Evolutionary conservation across 1,284 basidiomycete genomes (phyloP), one percentile per base, ranked within the genome.

Genomic region (Violaceomyces palustris): DNA sequence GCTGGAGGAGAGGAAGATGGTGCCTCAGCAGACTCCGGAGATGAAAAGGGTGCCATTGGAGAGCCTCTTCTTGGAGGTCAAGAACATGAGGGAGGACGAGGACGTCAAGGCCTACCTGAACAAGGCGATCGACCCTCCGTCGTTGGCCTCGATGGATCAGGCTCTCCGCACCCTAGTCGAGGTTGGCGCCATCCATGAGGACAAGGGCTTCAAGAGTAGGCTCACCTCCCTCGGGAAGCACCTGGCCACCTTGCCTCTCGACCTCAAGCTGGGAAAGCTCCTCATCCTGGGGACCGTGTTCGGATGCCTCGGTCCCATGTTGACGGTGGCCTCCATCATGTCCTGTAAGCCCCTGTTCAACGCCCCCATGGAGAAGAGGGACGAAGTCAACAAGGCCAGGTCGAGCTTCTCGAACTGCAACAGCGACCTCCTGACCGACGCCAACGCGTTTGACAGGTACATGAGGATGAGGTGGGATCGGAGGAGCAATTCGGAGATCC

Each of bases 21-120:
- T 76, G 1, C 75, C 79, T 10, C 89, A 86, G 74, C 83, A 62
- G 40, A 55, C 64, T 1, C 91, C 91, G 2, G 91, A 96, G 74
- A 94, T 96, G 46, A 78, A 86, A 39, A 80, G 91, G n/a, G 85
- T 88, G 14, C 88, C 91, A 3, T 76, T 96, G 25, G 90, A 94
- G 70, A 85, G 81, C 32, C 78, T 94, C 17, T 83, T 85, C 17
- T 76, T 96, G 42, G 83, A 85, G 14, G 86, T 91, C 34, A 94
- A 92, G 74, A 83, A 83, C 5, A 85, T 85, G 76, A 78, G 84
- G 45, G 83, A 87, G 64, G 76, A 84, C 12, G 83, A 84, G 52
- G 86, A 93, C 69, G 85, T 90, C 27, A 84, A 84, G 74, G 64
- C 68, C 25, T 85, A 85, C 70, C 73, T 89, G 36, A 77, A 78